Conservation (phyloP, 306 rosid species). For the Pyrus betulifolia region DNA sequence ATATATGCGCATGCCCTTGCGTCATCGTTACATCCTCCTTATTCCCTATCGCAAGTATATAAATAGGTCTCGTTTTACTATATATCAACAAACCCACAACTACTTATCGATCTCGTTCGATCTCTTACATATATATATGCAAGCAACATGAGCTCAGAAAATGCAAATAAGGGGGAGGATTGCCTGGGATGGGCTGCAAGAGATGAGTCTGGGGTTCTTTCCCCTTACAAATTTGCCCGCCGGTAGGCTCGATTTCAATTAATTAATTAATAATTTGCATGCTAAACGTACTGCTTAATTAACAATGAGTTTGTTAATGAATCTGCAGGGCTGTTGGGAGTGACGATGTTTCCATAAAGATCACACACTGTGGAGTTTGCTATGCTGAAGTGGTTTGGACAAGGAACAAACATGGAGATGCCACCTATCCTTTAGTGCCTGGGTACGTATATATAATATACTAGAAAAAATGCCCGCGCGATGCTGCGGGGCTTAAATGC, state of each 20-base stretch:
- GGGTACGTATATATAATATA: conserved; percentile 33
- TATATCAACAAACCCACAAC: no score
- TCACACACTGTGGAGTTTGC: conserved; percentile 68
- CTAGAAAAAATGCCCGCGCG: no score
- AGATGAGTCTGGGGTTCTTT: conserved; percentile 25
- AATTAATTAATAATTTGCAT: not conserved
- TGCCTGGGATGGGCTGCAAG: conserved; percentile 73
- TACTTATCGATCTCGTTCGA: no score
- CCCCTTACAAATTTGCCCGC: conserved; percentile 13
- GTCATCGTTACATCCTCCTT: no score
- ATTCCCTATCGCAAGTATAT: no score
- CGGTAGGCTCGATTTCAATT: not conserved
- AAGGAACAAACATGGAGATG: conserved; percentile 40
- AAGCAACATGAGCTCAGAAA: not conserved
- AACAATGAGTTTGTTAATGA: not conserved
- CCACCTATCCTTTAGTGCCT: conserved; percentile 65
- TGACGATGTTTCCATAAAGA: conserved; percentile 53
- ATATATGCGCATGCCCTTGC: no score
- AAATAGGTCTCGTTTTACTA: no score
- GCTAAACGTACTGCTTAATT: no score
- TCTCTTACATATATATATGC: no score
- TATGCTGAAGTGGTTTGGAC: conserved; percentile 61
- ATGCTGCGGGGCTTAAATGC: no score
- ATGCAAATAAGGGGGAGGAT: conserved; percentile 12
- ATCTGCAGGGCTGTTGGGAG: conserved; percentile 37